These are phyloP conservation scores for Mrakiaceae sp. DNA, from an alignment of 1,284 basidiomycete species.

Conservation along the genomic window DNA sequence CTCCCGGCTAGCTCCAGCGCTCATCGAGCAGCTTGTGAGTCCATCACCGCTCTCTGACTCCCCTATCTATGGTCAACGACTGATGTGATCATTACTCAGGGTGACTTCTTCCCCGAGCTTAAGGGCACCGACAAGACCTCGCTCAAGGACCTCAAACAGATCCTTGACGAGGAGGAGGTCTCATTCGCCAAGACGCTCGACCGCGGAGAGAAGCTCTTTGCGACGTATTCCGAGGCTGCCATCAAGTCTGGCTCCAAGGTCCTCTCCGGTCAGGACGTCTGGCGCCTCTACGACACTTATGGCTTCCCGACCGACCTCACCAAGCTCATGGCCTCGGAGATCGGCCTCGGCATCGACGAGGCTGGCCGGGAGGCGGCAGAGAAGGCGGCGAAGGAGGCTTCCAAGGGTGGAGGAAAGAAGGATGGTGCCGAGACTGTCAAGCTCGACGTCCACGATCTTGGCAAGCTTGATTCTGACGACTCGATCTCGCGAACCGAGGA, in stretches of 20 bases:
- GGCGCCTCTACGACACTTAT: constrained; percentile 96
- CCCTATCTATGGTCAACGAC: not conserved
- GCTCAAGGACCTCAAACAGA: constrained; percentile 78
- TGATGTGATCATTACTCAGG: constrained; percentile 38
- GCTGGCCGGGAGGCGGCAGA: constrained; percentile 84
- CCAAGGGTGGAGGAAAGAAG: constrained; percentile 63
- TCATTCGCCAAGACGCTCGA: constrained; percentile 94
- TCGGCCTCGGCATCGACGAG: constrained; percentile 74
- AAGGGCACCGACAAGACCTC: constrained; percentile 45
- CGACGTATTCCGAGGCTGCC: constrained; percentile 69
- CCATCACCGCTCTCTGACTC: not conserved
- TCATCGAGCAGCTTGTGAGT: constrained; percentile 76
- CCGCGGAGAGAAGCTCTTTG: constrained; percentile 92
- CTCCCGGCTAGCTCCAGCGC: constrained; percentile 77
- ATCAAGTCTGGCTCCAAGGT: constrained; percentile 52
- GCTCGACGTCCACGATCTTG: constrained; percentile 93
- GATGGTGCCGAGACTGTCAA: constrained; percentile 61
- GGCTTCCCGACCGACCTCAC: constrained; percentile 98
- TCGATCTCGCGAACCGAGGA: constrained; percentile 90
- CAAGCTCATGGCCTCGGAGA: constrained; percentile 92
- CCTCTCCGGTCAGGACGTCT: constrained; percentile 84
- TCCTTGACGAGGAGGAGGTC: constrained; percentile 93
- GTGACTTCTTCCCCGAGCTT: constrained; percentile 86
- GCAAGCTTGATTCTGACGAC: constrained; percentile 66
- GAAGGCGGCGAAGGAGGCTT: constrained; percentile 77